Conservation (phyloP, 192 early-diverging fungal genomes). For the Coemansia sp. region DNA sequence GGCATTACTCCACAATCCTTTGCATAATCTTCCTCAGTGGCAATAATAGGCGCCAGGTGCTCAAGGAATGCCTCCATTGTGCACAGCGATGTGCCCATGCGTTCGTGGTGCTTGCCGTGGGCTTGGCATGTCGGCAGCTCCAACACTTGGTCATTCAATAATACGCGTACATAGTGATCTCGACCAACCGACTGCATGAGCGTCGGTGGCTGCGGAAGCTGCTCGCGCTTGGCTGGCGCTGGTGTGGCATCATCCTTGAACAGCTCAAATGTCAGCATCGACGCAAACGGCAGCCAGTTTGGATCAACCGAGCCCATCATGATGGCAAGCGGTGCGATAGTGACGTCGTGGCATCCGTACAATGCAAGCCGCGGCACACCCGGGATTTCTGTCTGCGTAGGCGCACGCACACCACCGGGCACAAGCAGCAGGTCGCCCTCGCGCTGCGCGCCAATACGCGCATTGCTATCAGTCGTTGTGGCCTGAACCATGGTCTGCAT, state of each 20-base stretch:
- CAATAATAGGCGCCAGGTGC: conserved; percentile 22
- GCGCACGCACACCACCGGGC: conserved; percentile 11
- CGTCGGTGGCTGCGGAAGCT: background rate
- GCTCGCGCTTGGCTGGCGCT: background rate
- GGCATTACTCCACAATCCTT: conserved; percentile 27
- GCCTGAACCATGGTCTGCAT: conserved; percentile 31
- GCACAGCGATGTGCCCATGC: conserved; percentile 40
- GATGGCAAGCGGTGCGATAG: conserved; percentile 18
- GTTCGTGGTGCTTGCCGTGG: conserved; percentile 30
- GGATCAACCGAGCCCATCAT: conserved; percentile 15
- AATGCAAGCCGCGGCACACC: conserved; percentile 30
- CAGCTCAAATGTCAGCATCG: conserved; percentile 42
- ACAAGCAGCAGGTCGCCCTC: conserved; percentile 16
- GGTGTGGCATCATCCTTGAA: conserved; percentile 17
- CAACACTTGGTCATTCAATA: conserved; percentile 29
- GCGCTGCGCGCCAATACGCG: conserved; percentile 14
- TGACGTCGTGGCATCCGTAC: conserved; percentile 36
- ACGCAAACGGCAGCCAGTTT: conserved; percentile 39
- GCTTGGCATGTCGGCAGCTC: conserved; percentile 27
- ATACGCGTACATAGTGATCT: conserved; percentile 31
- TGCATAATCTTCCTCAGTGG: conserved; percentile 8
- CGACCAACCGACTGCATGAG: background rate
- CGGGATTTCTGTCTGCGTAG: conserved; percentile 5
- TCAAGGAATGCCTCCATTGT: conserved; percentile 44
- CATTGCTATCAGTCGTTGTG: background rate